phyloP scores from a whole-genome alignment of 371 early-diverging fungal genomes.

The Rhizomucor pusillus region DNA sequence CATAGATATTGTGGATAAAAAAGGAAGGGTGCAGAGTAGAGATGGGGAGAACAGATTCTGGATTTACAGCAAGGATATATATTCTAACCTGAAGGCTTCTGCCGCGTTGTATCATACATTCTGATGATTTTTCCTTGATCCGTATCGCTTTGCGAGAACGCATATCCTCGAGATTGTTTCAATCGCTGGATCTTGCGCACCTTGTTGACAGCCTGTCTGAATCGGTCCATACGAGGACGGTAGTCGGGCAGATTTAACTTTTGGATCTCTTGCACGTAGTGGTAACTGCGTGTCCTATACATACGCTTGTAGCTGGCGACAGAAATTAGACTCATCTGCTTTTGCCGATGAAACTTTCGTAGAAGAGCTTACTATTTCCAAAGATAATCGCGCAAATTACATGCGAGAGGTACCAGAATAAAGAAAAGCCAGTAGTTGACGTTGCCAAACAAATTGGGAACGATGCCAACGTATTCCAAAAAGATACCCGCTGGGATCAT shows the following conservation, averaged over 20 bases:
- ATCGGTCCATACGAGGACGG: constrained; percentile 94
- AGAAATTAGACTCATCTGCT: constrained; percentile 1
- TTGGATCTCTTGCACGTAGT: constrained; percentile 96
- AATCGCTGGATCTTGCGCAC: constrained; percentile 91
- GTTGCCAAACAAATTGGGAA: constrained; percentile 64
- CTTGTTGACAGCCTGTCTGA: constrained; percentile 96
- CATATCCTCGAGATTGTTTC: constrained; percentile 91
- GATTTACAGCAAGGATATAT: background rate
- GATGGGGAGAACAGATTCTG: too few species aligned
- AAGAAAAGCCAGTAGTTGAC: constrained; percentile 88
- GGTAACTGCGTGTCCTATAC: constrained; percentile 81
- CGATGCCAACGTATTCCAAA: constrained; percentile 80
- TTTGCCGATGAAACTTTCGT: background rate
- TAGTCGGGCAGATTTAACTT: constrained; percentile 97
- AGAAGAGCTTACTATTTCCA: constrained; percentile 87
- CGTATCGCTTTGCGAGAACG: constrained; percentile 95
- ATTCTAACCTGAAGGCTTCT: constrained; percentile 79
- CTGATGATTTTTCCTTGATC: constrained; percentile 93
- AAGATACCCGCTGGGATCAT: constrained; percentile 57
- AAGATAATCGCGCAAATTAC: constrained; percentile 79
- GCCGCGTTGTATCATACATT: constrained; percentile 92
- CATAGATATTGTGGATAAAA: background rate
- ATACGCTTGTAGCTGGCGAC: constrained; percentile 70
- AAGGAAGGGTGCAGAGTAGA: background rate
- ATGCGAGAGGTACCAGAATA: constrained; percentile 74